These are phyloP conservation scores for Botrytis pseudocinerea DNA, from an alignment of 2,329 filamentous ascomycete species.

Conservation along the genomic window DNA sequence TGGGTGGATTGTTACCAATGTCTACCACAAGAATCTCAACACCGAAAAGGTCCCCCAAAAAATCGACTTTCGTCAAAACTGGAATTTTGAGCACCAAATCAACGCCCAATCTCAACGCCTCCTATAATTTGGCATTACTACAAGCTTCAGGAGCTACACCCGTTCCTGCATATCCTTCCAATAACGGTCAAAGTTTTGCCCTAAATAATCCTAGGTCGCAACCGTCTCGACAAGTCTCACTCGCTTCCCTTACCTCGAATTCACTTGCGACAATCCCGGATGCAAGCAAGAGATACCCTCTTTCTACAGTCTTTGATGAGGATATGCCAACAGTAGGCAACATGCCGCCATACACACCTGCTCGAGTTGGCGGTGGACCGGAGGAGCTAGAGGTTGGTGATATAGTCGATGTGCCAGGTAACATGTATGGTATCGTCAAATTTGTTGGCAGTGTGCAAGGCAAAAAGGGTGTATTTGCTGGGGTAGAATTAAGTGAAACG, in stretches of 20 bases:
- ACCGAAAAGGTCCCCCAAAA: constrained; percentile 20
- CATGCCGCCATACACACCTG: constrained; percentile 58
- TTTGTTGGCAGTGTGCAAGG: constrained; percentile 85
- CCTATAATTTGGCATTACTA: constrained; percentile 30
- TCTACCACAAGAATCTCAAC: constrained; percentile 12
- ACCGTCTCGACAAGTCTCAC: constrained; percentile 63
- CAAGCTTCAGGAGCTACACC: constrained; percentile 22
- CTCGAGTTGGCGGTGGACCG: constrained; percentile 47
- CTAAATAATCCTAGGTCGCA: constrained; percentile 11
- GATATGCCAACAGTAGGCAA: constrained; percentile 43
- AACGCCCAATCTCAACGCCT: constrained; percentile 56
- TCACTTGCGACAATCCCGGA: constrained; percentile 66
- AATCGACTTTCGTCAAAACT: constrained; percentile 15
- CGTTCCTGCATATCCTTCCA: not conserved
- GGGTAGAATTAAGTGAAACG: constrained; percentile 82
- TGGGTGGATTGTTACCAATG: constrained; percentile 12
- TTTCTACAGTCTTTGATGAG: constrained; percentile 55
- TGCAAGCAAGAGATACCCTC: constrained; percentile 63
- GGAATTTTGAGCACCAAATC: constrained; percentile 49
- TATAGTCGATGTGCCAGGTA: constrained; percentile 85
- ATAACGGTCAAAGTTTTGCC: constrained; percentile 14
- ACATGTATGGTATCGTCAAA: constrained; percentile 86
- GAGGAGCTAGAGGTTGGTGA: constrained; percentile 73
- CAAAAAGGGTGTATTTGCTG: constrained; percentile 88
- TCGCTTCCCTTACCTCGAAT: constrained; percentile 65